phyloP scores from a whole-genome alignment of 1,139 yeast species.

The Candida sanyaensis region DNA sequence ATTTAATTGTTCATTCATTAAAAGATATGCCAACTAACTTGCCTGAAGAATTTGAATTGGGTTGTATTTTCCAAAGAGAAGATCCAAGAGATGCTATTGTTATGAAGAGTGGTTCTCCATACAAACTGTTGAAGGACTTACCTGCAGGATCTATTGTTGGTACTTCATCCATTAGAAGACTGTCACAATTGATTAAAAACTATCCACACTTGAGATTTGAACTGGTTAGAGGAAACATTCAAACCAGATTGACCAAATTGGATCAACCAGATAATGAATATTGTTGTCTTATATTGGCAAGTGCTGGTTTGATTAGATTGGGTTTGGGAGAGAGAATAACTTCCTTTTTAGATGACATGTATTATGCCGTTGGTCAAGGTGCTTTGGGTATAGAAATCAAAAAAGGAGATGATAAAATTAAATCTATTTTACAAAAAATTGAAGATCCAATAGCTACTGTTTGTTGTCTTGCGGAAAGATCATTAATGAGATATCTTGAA shows the following conservation, averaged over 20 bases:
- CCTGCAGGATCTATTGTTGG: constrained; percentile 90
- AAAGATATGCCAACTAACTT: constrained; percentile 94
- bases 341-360: constrained; percentile 74
- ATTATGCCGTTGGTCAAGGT: constrained; percentile 97
- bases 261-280: constrained; percentile 70
- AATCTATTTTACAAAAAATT: constrained; percentile 59
- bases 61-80: constrained; percentile 82
- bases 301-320: constrained; percentile 84
- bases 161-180: constrained; percentile 89
- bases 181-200: constrained; percentile 58
- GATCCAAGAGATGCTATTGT: constrained; percentile 94
- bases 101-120: constrained; percentile 68
- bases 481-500: constrained; percentile 83
- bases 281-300: constrained; percentile 82
- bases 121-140: constrained; percentile 65
- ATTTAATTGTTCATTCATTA: constrained; percentile 88
- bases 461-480: constrained; percentile 88
- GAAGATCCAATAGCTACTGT: constrained; percentile 68
- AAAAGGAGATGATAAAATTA: constrained; percentile 60
- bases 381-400: constrained; percentile 92
- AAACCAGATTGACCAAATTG: constrained; percentile 77
- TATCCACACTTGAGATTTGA: constrained; percentile 52
- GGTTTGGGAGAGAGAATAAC: constrained; percentile 75
- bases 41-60: constrained; percentile 88
- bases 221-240: constrained; percentile 85